Conservation (phyloP, 2,329 filamentous ascomycete genomes). For the Hymenoscyphus fructigenus region DNA sequence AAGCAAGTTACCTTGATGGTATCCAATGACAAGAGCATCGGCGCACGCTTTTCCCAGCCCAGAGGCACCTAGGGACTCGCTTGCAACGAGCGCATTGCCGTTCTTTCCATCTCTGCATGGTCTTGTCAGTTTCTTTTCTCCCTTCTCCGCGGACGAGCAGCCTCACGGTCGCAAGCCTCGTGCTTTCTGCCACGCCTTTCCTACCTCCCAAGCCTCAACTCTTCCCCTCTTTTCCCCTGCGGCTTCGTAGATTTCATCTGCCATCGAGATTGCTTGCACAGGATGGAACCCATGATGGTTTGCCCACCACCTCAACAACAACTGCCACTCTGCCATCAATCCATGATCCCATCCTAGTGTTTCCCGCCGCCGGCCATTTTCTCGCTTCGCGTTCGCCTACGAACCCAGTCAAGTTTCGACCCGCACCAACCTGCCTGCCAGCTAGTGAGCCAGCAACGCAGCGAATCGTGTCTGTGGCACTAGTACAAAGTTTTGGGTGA, state of each 20-base stretch:
- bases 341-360: neutral
- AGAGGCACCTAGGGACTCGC: neutral
- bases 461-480: neutral
- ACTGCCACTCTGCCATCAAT: neutral
- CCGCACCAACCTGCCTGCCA: neutral
- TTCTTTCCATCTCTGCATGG: neutral
- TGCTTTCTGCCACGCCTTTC: neutral
- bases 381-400: neutral
- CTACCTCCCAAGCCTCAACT: neutral
- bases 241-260: neutral
- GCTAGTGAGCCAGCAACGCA: neutral
- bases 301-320: neutral
- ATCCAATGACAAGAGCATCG: neutral
- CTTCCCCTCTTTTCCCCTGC: neutral
- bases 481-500: neutral
- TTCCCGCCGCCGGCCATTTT: neutral
- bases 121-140: neutral
- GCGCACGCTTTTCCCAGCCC: neutral
- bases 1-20: neutral
- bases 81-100: neutral
- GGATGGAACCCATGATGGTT: neutral
- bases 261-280: neutral
- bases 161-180: neutral
- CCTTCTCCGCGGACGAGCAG: neutral
- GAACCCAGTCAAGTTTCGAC: slow-evolving; percentile 8